Evolutionary conservation across 345 rosid species (phyloP).

Genomic region (Populus euphratica): DNA sequence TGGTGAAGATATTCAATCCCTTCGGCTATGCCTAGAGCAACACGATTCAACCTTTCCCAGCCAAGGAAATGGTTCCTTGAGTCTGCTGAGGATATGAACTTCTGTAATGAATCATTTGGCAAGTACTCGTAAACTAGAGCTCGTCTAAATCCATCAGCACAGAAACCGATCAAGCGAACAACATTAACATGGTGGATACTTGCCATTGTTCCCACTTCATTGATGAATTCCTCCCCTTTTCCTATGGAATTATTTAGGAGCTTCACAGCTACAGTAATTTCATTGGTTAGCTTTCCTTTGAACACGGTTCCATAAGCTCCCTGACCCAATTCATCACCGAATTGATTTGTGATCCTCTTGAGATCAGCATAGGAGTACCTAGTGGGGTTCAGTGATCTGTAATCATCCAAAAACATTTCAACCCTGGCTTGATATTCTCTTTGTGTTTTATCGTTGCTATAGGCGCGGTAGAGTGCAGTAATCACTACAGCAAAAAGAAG

Average conservation of each 20-base stretch:
- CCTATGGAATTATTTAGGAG: slow-evolving; percentile 1
- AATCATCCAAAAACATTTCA: slow-evolving; percentile 2
- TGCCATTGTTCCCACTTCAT: slow-evolving; percentile 4
- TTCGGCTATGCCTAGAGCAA: slow-evolving; percentile 13
- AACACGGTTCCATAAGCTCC: slow-evolving; percentile 15
- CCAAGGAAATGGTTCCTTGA: not conserved
- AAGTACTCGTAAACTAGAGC: slow-evolving; percentile 6
- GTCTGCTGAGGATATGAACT: slow-evolving; percentile 4
- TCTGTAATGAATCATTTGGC: slow-evolving; percentile 9
- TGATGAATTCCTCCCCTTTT: slow-evolving; percentile 8
- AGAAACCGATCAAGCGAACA: slow-evolving; percentile 10
- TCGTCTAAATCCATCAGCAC: slow-evolving; percentile 10
- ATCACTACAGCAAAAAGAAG: not conserved
- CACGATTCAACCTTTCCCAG: not conserved
- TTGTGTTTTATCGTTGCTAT: not conserved
- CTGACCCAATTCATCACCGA: not conserved
- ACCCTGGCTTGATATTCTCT: not conserved
- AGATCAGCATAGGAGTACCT: slow-evolving; percentile 9
- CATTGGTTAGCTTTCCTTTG: slow-evolving; percentile 8
- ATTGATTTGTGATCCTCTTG: slow-evolving; percentile 11
- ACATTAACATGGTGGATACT: slow-evolving; percentile 15
- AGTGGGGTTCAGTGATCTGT: slow-evolving; percentile 4
- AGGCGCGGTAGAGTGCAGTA: not conserved
- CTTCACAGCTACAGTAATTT: slow-evolving; percentile 8
- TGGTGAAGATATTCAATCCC: slow-evolving; percentile 12